phyloP scores from a whole-genome alignment of 1,139 yeast genomes.

The Geotrichum histeridarum region DNA sequence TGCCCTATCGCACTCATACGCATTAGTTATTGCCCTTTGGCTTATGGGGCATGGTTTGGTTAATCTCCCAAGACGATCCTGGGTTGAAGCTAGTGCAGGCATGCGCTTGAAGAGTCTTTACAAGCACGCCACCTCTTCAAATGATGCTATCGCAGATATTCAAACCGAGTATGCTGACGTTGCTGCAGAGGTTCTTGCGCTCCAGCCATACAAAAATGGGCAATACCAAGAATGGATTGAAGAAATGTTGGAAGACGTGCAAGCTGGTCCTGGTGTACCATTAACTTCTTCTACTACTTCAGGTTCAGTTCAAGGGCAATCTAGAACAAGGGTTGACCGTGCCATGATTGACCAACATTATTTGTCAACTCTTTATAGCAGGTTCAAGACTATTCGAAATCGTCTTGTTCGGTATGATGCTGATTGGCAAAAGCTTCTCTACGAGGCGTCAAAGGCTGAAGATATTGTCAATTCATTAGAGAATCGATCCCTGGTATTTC shows the following conservation, averaged over 20 bases:
- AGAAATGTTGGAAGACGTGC: constrained; percentile 32
- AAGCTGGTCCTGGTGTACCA: constrained; percentile 24
- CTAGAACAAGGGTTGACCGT: constrained; percentile 28
- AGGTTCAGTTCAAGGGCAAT: constrained; percentile 20
- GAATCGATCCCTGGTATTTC: constrained; percentile 28
- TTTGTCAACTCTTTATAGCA: constrained; percentile 27
- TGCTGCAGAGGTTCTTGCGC: constrained; percentile 54
- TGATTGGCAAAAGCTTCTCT: constrained; percentile 40
- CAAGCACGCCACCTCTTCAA: constrained; percentile 50
- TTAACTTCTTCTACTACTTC: constrained; percentile 16
- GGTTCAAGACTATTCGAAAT: constrained; percentile 28
- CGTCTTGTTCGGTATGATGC: constrained; percentile 37
- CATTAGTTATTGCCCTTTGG: constrained; percentile 73
- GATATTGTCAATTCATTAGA: constrained; percentile 30
- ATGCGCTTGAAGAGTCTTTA: constrained; percentile 45
- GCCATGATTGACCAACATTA: constrained; percentile 31
- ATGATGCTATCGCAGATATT: constrained; percentile 63
- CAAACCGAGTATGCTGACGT: constrained; percentile 60
- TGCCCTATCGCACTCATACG: constrained; percentile 75
- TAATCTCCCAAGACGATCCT: constrained; percentile 55
- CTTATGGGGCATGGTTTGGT: constrained; percentile 79
- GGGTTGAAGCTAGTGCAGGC: constrained; percentile 47
- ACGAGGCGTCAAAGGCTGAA: constrained; percentile 38
- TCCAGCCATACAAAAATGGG: constrained; percentile 39
- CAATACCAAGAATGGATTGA: constrained; percentile 40